Conservation (phyloP, 306 rosid genomes). For the Gastrolobium bilobum region DNA sequence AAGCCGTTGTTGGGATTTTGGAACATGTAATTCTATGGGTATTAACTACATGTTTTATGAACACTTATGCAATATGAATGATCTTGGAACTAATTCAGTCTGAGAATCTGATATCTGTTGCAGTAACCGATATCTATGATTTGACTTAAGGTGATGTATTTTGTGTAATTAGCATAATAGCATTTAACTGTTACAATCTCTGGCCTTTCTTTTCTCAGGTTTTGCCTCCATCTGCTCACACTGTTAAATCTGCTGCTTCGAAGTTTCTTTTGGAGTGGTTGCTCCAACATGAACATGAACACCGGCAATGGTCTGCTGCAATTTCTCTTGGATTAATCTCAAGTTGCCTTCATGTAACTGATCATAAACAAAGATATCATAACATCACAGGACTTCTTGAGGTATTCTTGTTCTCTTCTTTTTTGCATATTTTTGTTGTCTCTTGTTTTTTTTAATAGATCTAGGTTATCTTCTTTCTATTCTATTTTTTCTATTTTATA, state of each 20-base stretch:
- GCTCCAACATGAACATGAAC: constrained; percentile 90
- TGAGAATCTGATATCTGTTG: constrained; percentile 23
- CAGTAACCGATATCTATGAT: constrained; percentile 21
- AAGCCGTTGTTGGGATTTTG: constrained; percentile 25
- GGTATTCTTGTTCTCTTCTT: constrained; percentile 60
- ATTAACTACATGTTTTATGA: constrained; percentile 12
- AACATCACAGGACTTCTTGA: constrained; percentile 83
- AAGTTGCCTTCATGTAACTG: constrained; percentile 90
- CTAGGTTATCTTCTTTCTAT: constrained; percentile 16
- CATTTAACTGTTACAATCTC: constrained; percentile 27
- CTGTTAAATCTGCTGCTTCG: constrained; percentile 91
- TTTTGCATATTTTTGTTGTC: constrained; percentile 17
- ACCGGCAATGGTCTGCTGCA: constrained; percentile 91
- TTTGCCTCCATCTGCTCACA: constrained; percentile 89
- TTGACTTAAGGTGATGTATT: constrained; percentile 36
- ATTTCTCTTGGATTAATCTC: constrained; percentile 94
- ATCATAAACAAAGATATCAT: constrained; percentile 84
- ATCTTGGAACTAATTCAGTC: constrained; percentile 40
- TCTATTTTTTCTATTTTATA: neutral
- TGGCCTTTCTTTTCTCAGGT: constrained; percentile 62
- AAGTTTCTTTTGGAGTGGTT: constrained; percentile 92
- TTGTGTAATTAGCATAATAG: constrained; percentile 28
- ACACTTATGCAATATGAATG: constrained; percentile 44
- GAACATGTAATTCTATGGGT: constrained; percentile 38
- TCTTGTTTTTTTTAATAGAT: constrained; percentile 14